Conservation (phyloP, 768 basidiomycete genomes). For the Heimioporus sp. region DNA sequence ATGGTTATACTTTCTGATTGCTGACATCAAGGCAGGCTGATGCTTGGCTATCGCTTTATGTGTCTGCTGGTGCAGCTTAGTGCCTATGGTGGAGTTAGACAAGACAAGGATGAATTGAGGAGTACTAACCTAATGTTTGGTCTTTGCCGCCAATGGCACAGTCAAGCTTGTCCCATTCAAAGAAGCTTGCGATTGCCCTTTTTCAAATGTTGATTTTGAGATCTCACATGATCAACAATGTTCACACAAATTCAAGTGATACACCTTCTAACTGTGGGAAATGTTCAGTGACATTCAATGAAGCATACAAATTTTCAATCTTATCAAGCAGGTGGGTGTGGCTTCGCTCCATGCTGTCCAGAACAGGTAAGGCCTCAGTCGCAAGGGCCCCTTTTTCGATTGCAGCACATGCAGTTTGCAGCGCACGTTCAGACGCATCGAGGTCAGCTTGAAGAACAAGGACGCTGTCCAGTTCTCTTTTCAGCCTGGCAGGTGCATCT, state of each 20-base stretch:
- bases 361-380: constrained; percentile 14
- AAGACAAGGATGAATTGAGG: too few species aligned
- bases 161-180: too few species aligned
- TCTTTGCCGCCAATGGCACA: constrained; percentile 9
- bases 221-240: too few species aligned
- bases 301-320: too few species aligned
- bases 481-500: constrained; percentile 1
- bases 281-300: too few species aligned
- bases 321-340: not conserved
- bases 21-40: not conserved
- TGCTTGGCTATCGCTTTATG: not conserved
- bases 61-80: constrained; percentile 3
- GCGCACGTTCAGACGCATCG: constrained; percentile 17
- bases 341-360: not conserved
- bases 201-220: too few species aligned
- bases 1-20: constrained; percentile 25
- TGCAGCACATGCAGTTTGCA: constrained; percentile 9
- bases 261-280: too few species aligned
- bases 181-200: too few species aligned
- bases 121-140: too few species aligned
- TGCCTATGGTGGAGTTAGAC: too few species aligned
- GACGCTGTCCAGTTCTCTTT: constrained; percentile 5
- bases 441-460: not conserved
- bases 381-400: constrained; percentile 2
- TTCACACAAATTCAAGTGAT: too few species aligned